These are phyloP conservation scores for Leccinum pellstonianum DNA, from an alignment of 768 basidiomycete genomes.

Conservation along the genomic window DNA sequence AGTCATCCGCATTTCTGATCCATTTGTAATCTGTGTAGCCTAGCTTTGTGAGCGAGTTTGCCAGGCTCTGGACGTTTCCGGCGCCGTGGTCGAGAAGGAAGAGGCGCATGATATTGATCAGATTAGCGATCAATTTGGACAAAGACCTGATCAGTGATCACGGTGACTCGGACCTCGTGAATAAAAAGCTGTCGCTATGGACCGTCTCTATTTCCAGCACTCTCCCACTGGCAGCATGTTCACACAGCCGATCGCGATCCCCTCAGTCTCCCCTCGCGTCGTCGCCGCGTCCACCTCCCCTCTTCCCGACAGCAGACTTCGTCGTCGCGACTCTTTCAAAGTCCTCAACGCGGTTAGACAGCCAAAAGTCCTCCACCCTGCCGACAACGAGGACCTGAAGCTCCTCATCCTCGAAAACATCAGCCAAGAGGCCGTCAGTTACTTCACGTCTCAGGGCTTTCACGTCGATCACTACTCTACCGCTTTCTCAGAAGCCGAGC, in stretches of 20 bases:
- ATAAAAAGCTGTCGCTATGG: slow-evolving; percentile 14
- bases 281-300: slow-evolving; percentile 59
- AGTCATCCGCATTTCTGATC: slow-evolving; percentile 80
- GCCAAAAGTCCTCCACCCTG: slow-evolving; percentile 74
- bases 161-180: neutral
- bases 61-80: slow-evolving; percentile 90
- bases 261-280: slow-evolving; percentile 25
- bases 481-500: slow-evolving; percentile 91
- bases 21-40: slow-evolving; percentile 82
- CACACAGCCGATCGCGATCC: slow-evolving; percentile 45
- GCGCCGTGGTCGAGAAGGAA: slow-evolving; percentile 97
- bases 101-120: slow-evolving; percentile 45
- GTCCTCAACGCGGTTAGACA: slow-evolving; percentile 43
- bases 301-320: slow-evolving; percentile 46
- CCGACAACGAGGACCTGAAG: slow-evolving; percentile 76
- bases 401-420: slow-evolving; percentile 94
- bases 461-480: slow-evolving; percentile 86
- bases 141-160: neutral
- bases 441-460: slow-evolving; percentile 82
- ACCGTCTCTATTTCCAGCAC: slow-evolving; percentile 11
- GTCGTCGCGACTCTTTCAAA: slow-evolving; percentile 34
- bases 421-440: slow-evolving; percentile 81
- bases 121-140: neutral
- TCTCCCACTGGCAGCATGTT: slow-evolving; percentile 38
- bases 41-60: slow-evolving; percentile 82